Evolutionary conservation across 2,329 filamentous ascomycete species (phyloP).

Genomic region (Coniochaeta sp.): DNA sequence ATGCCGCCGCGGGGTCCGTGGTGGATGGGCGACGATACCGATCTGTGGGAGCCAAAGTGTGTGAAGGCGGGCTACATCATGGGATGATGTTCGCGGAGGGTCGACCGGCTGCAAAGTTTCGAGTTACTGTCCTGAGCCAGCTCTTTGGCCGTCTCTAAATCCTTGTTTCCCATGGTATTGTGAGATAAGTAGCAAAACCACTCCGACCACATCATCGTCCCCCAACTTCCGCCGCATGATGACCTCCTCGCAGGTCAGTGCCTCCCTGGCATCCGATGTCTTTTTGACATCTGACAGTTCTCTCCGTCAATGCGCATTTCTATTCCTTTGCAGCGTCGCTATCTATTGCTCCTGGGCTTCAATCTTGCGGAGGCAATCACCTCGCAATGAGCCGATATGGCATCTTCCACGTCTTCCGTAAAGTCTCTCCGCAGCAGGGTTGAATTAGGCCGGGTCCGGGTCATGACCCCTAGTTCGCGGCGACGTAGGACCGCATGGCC

Average conservation of each 20-base stretch:
- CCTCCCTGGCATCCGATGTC: too few relatives aligned
- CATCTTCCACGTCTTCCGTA: neutral
- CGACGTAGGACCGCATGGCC: constrained; percentile 55
- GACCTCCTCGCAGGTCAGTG: too few relatives aligned
- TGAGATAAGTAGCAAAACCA: too few relatives aligned
- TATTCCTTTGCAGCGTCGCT: too few relatives aligned
- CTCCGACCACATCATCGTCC: too few relatives aligned
- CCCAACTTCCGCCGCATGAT: neutral
- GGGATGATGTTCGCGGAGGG: neutral
- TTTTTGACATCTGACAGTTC: too few relatives aligned
- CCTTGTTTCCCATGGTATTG: neutral
- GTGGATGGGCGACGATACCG: constrained; percentile 13
- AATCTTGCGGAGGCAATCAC: too few relatives aligned
- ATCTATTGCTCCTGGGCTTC: too few relatives aligned
- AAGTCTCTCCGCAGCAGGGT: neutral
- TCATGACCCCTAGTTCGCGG: neutral
- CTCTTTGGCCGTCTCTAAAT: neutral
- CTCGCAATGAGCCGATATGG: too few relatives aligned
- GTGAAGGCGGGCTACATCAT: constrained; percentile 13
- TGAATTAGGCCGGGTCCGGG: neutral
- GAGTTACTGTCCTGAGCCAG: neutral
- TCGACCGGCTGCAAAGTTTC: neutral
- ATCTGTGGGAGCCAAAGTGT: constrained; percentile 20
- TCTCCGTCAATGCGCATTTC: too few relatives aligned
- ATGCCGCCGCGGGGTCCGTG: constrained; percentile 4